Evolutionary conservation across 2,329 filamentous ascomycete species (phyloP).

Genomic region (Ophiostoma sp.): DNA sequence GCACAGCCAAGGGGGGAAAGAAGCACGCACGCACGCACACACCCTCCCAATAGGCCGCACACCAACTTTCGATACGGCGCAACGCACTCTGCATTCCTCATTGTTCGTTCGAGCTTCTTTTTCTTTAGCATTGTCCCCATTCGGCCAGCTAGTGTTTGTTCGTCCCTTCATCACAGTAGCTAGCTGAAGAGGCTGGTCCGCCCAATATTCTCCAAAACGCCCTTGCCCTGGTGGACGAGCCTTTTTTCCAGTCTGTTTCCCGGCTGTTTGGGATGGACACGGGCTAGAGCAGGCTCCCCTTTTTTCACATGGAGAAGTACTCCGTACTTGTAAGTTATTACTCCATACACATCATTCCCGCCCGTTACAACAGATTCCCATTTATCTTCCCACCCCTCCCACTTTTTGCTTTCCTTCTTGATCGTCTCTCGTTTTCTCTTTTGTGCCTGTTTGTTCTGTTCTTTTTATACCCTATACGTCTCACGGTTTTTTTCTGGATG

Average conservation of each 20-base stretch:
- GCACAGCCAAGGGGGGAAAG: neutral
- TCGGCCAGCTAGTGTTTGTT: conserved; percentile 7
- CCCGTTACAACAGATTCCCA: neutral
- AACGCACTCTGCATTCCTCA: neutral
- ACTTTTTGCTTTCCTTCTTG: neutral
- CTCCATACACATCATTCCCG: neutral
- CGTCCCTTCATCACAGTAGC: neutral
- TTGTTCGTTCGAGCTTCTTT: neutral
- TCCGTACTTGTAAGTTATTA: neutral
- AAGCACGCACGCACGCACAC: conserved; percentile 8
- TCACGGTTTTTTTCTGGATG: neutral
- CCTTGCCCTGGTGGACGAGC: neutral
- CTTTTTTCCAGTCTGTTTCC: conserved; percentile 5
- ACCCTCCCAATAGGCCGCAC: neutral
- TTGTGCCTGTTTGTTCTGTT: neutral
- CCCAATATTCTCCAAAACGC: neutral
- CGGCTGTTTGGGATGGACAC: conserved; percentile 22
- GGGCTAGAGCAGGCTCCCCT: neutral
- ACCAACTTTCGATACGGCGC: neutral
- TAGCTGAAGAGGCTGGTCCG: conserved; percentile 4
- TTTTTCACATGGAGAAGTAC: conserved; percentile 13
- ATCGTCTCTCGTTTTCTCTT: neutral
- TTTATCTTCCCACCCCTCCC: conserved; percentile 18
- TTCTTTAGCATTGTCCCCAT: neutral
- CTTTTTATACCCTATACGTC: neutral